Evolutionary conservation across 345 rosid species (phyloP), one percentile per base, ranked within the genome.

Genomic region (Sisymbrium irio): DNA sequence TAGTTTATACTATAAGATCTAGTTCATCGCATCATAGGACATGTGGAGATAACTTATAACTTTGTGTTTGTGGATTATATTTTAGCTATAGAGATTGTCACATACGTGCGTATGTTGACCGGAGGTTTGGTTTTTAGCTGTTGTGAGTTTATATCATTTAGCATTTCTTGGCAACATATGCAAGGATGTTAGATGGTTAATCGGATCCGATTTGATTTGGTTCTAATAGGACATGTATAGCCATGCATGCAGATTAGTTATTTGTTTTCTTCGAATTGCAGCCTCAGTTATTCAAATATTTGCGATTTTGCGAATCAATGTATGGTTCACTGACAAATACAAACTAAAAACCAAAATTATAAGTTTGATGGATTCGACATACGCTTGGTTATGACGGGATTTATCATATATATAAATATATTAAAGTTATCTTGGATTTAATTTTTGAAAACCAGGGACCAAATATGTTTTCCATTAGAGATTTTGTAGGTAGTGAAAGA

Each of bases 41-140:
- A 68, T 75, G 69, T 75, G 74, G 79, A 59, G 10, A 53, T 75
- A 62, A 33, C 65, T 62, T 68, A n/a, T 49, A 18, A 42, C 69
- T 68, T 53, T 69, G 75, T 36, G 65, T 62, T 69, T 55, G 67
- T 69, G 76, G 71, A 76, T 63, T 70, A 6, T 5, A 53, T 53
- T 76, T 54, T 8, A 54, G 65, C 9, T 18, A 44, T 17, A 51
- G 40, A 30, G 41, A 69, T 62, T 76, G 25, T 64, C 46, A 55
- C 55, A 27, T 27, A 60, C 36, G 54, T 69, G 33, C 39, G 17
- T 62, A 27, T 36, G 61, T 76, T 76, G 75, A 70, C 58, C 58
- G 8, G 37, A 42, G 44, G 18, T 77, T 70, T 77, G 72, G 56
- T 54, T 69, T 45, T 36, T 77, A 63, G 76, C 51, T 69, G 71